These are phyloP conservation scores for Acer campestre DNA, from an alignment of 345 rosid genomes.

Conservation along the genomic window DNA sequence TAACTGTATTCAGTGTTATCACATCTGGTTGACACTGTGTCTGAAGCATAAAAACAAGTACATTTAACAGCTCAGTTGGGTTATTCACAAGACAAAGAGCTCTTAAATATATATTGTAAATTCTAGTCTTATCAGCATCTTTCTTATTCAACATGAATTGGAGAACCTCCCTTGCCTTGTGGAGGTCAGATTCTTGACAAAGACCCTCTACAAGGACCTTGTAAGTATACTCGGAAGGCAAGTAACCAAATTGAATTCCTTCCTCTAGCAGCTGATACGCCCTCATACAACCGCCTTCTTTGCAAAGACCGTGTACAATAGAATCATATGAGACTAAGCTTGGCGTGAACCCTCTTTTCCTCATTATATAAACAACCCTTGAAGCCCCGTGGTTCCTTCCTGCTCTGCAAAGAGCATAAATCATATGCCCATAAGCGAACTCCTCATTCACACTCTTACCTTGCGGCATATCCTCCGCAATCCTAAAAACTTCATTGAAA, in stretches of 20 bases:
- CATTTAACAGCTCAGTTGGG: slow-evolving; percentile 69
- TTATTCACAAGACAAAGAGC: slow-evolving; percentile 61
- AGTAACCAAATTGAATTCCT: slow-evolving; percentile 61
- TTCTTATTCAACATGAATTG: slow-evolving; percentile 59
- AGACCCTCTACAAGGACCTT: slow-evolving; percentile 71
- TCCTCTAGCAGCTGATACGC: slow-evolving; percentile 83
- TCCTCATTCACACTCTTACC: slow-evolving; percentile 49
- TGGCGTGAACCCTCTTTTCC: slow-evolving; percentile 56
- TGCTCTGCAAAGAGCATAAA: slow-evolving; percentile 65
- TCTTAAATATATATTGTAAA: slow-evolving; percentile 71
- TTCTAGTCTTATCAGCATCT: slow-evolving; percentile 57
- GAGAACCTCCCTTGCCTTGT: slow-evolving; percentile 61
- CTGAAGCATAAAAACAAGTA: slow-evolving; percentile 77
- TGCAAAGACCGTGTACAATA: slow-evolving; percentile 77
- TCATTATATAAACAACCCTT: slow-evolving; percentile 76
- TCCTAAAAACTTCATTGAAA: slow-evolving; percentile 58
- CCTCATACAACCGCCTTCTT: slow-evolving; percentile 70
- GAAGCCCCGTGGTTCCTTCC: slow-evolving; percentile 79
- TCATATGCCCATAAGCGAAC: slow-evolving; percentile 70
- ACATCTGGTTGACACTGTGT: slow-evolving; percentile 68
- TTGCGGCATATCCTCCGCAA: slow-evolving; percentile 73
- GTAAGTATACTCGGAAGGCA: slow-evolving; percentile 74
- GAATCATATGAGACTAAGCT: slow-evolving; percentile 67
- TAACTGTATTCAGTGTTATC: slow-evolving; percentile 74
- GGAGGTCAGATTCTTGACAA: slow-evolving; percentile 55